Percentiles rank a stretch among this genome's conserved stretches.
Evolutionary conservation across 1,139 yeast genomes (phyloP).

Genomic region (Geotrichum klebahnii): DNA sequence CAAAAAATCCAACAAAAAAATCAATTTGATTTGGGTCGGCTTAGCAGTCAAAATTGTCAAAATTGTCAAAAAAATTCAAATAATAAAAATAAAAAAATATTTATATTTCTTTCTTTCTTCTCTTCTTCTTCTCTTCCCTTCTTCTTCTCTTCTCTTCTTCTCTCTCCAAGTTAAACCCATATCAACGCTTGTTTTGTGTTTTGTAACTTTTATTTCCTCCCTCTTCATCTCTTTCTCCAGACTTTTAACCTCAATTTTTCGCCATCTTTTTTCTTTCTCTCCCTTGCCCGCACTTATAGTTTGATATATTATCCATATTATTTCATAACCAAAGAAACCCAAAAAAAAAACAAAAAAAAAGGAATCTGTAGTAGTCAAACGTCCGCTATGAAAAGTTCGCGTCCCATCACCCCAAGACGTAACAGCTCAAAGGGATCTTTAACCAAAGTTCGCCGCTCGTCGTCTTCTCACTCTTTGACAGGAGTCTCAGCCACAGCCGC

Average conservation of each 20-base stretch:
- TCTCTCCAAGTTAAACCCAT: no score
- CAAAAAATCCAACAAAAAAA: no score
- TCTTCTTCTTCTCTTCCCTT: background rate
- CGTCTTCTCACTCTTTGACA: constrained; percentile 1
- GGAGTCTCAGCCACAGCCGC: no score
- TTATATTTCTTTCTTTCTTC: background rate
- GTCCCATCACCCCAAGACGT: constrained; percentile 5
- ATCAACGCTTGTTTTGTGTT: background rate
- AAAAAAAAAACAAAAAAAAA: no score
- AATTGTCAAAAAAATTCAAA: background rate
- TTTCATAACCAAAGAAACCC: no score
- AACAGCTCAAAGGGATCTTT: background rate
- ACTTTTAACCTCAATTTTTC: no score
- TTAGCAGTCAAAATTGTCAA: no score
- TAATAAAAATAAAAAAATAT: no score
- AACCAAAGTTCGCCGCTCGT: background rate
- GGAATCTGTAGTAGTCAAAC: background rate
- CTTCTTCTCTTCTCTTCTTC: background rate
- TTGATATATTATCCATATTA: no score
- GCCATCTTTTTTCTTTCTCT: no score
- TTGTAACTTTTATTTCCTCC: background rate
- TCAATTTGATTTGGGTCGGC: no score
- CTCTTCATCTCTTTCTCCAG: background rate
- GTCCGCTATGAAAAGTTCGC: constrained; percentile 15
- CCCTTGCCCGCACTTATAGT: no score